Evolutionary conservation across 345 rosid genomes (phyloP).

Genomic region (Erodium maritimum): DNA sequence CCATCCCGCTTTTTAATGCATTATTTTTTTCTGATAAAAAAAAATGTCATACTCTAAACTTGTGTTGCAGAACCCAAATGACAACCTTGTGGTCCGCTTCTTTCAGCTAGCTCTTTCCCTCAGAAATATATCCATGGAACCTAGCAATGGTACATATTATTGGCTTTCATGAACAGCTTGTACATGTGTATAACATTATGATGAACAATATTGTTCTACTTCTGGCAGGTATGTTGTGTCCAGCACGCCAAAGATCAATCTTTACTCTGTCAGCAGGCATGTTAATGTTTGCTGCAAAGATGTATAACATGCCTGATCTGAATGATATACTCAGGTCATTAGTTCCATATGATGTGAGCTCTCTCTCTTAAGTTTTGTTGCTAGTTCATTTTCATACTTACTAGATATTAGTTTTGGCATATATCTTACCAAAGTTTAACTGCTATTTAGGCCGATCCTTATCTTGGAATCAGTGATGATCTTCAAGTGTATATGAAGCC

Average conservation of each 20-base stretch:
- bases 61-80: conserved; percentile 52
- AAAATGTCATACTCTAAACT: too few relatives aligned
- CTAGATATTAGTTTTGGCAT: too few relatives aligned
- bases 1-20: too few relatives aligned
- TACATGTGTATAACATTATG: not conserved
- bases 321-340: conserved; percentile 43
- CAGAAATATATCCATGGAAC: conserved; percentile 41
- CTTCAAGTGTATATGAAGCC: conserved; percentile 59
- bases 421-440: not conserved
- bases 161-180: conserved; percentile 9
- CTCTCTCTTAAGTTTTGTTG: not conserved
- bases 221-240: conserved; percentile 43
- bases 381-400: too few relatives aligned
- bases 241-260: conserved; percentile 52
- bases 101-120: conserved; percentile 84
- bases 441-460: conserved; percentile 66
- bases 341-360: conserved; percentile 48
- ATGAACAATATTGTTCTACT: not conserved
- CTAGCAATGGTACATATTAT: conserved; percentile 40
- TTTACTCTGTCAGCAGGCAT: conserved; percentile 46
- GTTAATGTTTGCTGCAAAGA: conserved; percentile 73
- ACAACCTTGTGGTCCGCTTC: conserved; percentile 43
- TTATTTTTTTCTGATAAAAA: too few relatives aligned
- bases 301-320: conserved; percentile 49
- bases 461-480: conserved; percentile 51